Evolutionary conservation across 352 stramenopile species (phyloP), one percentile per base, ranked within the genome.

Genomic region (Phytophthora citrophthora): DNA sequence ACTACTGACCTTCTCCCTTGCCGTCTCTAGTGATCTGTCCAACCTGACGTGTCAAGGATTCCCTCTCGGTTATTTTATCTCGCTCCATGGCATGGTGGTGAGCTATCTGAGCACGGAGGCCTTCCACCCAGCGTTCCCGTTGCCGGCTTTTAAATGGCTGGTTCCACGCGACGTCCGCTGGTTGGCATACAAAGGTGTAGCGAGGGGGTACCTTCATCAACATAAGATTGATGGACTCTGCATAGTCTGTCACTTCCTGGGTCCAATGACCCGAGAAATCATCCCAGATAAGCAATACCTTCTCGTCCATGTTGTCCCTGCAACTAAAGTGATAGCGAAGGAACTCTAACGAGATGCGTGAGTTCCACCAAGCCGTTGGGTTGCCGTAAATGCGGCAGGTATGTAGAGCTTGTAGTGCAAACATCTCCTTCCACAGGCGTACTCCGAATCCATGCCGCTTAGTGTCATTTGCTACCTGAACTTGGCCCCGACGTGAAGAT

Each of bases 391-490:
- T 58, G 11, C 13, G 51, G n/a, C 26, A 58, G 12, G 0, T 10
- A 15, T 40, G 47, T 16, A 11, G 0, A 11, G 3, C 15, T 39
- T 58, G 36, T 4, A 53, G 31, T 7, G 16, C 8, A 8, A 13
- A 7, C 4, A 43, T 11, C 18, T 54, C 41, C 16, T 45, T 44
- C 43, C 43, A 54, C n/a, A 27, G 15, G 1, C 16, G 43, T 1
- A 34, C 13, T 26, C 46, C 27, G 29, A 64, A 64, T 11, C 29
- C 47, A 39, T 64, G 15, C 6, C 46, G 24, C n/a, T n/a, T n/a
- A n/a, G n/a, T n/a, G n/a, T n/a, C n/a, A n/a, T n/a, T n/a, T n/a
- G n/a, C n/a, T n/a, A n/a, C n/a, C n/a, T n/a, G n/a, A n/a, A n/a
- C n/a, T n/a, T n/a, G n/a, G n/a, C n/a, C n/a, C n/a, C n/a, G n/a